Percentiles rank a stretch among this genome's conserved stretches.
phyloP scores from a whole-genome alignment of 140 eudicot genomes.

The Senecio squalidus region DNA sequence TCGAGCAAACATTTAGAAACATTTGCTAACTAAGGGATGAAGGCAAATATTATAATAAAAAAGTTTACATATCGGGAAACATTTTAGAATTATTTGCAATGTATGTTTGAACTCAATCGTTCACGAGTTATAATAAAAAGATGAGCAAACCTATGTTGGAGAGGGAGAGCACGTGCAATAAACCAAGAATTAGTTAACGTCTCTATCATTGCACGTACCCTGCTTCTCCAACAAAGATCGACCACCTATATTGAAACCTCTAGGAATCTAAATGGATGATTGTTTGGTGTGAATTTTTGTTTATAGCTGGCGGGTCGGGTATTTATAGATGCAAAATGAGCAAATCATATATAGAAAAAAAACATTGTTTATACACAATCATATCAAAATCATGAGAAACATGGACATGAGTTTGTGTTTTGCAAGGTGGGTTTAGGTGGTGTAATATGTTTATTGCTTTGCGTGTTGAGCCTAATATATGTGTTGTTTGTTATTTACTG shows the following conservation, averaged over 20 bases:
- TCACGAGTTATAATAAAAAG: background rate
- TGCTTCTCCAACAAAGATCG: conserved; percentile 78
- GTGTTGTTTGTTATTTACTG: too few species aligned
- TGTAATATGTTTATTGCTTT: background rate
- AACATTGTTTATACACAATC: background rate
- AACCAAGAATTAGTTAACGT: background rate
- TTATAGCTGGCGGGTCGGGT: too few species aligned
- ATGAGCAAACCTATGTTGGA: conserved; percentile 52
- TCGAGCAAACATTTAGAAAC: too few species aligned
- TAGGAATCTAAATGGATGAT: too few species aligned
- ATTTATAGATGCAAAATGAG: too few species aligned
- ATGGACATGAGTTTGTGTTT: background rate
- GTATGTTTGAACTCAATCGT: too few species aligned
- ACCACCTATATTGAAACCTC: conserved; percentile 37
- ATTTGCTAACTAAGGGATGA: too few species aligned
- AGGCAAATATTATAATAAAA: too few species aligned
- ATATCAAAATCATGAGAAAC: background rate
- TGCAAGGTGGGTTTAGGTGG: background rate
- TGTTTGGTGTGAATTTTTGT: too few species aligned
- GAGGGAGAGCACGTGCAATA: conserved; percentile 59
- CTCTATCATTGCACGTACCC: conserved; percentile 67
- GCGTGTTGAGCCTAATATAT: background rate
- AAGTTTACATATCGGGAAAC: too few species aligned
- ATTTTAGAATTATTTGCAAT: too few species aligned
- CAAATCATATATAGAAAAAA: too few species aligned